Base-by-base conservation (phyloP, 176 grass and related monocot genomes). In the Melocanna baccifera region DNA sequence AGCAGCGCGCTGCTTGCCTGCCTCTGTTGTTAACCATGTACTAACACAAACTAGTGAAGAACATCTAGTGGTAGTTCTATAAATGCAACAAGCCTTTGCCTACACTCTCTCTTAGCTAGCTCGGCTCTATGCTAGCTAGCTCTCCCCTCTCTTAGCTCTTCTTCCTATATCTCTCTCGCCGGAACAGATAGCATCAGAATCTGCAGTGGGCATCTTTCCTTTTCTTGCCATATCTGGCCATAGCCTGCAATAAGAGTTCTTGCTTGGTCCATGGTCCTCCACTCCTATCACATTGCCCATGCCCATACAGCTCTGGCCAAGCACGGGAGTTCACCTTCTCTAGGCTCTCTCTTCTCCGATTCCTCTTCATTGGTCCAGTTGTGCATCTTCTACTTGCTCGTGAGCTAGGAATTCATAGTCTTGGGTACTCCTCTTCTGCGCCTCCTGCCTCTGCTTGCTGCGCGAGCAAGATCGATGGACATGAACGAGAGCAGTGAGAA, bases 401-500 rank as follows among this genome's bases (percentile, higher is more conserved):
- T 51, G 14, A 53, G 43, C 28, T 28, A 84, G 42, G 32, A 67
- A 55, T 52, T 40, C 40, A 1, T 36, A 36, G 74, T 59, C 45
- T 67, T 51, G 62, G 11, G 15, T 14, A 76, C 52, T 75, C 62
- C 48, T 12, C 40, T 6, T n/a, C 57, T 11, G 59, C 41, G 5
- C 30, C 34, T 36, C 61, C 5, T 66, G 40, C 32, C 67, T 59
- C 56, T 23, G 65, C 15, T 46, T 67, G n/a, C 32, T 52, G 42
- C 23, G 3, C 1, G 43, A 58, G 65, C 65, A 62, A 78, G 62
- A 76, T 71, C 74, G 71, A 90, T 87, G 81, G 84, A 90, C 73
- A 90, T 92, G 80, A 88, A 80, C 63, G 86, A 86, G 80, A 92
- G 86, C 79, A 75, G 36, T 46, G 81, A 90, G 53, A 86, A 86